Base-by-base conservation (phyloP, 306 rosid species). In the Datisca glomerata region DNA sequence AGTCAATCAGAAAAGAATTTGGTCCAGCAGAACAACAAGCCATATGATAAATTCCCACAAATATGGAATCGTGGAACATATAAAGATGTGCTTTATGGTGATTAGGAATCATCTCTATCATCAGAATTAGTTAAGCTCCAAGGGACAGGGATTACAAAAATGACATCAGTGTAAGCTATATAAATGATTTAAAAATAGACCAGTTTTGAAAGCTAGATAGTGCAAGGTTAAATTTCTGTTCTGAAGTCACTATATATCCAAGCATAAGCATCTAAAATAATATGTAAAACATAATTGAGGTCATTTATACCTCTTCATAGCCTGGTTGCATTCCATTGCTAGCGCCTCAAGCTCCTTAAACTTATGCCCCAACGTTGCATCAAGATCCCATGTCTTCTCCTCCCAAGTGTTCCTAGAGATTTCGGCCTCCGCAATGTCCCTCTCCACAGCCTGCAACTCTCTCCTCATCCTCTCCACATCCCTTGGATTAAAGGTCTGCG, bases 391-490 rank as follows among this genome's bases (percentile, higher is more conserved):
- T 2, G 62, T 50, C 65, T 70, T 80, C 47, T 80, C 95, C 51
- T 89, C 95, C 95, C 93, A 89, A 0, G 66, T 19, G 36, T 72
- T 84, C 65, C 93, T 65, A 0, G 69, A 69, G 28, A 66, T 55
- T 63, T 84, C 93, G 0, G 86, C 79, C 21, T 84, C 95, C 1
- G 63, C 74, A 7, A 53, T 65, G 20, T 84, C 93, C 67, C 84
- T 78, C 72, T 89, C 95, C n/a, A 71, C 61, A 1, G 91, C 81
- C 79, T 84, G 93, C 62, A 89, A 49, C 41, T 89, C 98, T 46
- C 74, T 84, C 75, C 38, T 84, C 98, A 83, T 89, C 64, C 98
- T 66, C 55, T 89, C 98, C 43, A 80, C 74, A 41, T 89, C 98
- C 64, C 91, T 74, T 0, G 76, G 60, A 49, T 66, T 84, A 38